Conservation (phyloP, 331 rosid species). For the Spiraea crenata region DNA sequence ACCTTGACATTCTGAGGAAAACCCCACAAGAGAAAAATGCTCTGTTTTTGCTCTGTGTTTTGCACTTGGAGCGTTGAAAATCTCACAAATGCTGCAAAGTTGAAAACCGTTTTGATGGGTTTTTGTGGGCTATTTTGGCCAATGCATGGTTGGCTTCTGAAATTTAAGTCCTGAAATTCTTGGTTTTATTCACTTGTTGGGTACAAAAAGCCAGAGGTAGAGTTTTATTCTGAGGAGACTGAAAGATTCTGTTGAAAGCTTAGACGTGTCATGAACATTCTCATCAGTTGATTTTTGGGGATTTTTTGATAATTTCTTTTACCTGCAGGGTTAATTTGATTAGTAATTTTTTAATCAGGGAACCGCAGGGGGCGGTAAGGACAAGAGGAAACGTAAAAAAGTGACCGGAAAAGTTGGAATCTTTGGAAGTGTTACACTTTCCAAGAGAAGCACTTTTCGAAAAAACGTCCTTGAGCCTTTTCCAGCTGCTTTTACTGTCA, state of each 20-base stretch:
- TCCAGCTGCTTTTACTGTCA: slow-evolving; percentile 12
- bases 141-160: slow-evolving; percentile 12
- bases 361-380: slow-evolving; percentile 47
- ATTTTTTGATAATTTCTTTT: not conserved
- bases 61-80: not conserved
- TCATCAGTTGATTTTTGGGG: not conserved
- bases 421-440: slow-evolving; percentile 41
- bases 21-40: not conserved
- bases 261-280: not conserved
- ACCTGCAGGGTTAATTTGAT: slow-evolving; percentile 2
- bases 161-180: not conserved
- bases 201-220: not conserved
- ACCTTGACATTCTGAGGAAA: slow-evolving; percentile 40
- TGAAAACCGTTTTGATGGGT: not conserved
- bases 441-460: slow-evolving; percentile 47
- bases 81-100: not conserved
- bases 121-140: not conserved
- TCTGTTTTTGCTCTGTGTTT: not conserved
- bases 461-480: slow-evolving; percentile 37
- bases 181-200: slow-evolving; percentile 17
- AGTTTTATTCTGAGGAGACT: not conserved
- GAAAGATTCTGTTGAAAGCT: slow-evolving; percentile 7
- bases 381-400: slow-evolving; percentile 43
- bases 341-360: slow-evolving; percentile 1
- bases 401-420: slow-evolving; percentile 52